Evolutionary conservation across 768 basidiomycete genomes (phyloP), one percentile per base, ranked within the genome.

Genomic region (Mycena metata): DNA sequence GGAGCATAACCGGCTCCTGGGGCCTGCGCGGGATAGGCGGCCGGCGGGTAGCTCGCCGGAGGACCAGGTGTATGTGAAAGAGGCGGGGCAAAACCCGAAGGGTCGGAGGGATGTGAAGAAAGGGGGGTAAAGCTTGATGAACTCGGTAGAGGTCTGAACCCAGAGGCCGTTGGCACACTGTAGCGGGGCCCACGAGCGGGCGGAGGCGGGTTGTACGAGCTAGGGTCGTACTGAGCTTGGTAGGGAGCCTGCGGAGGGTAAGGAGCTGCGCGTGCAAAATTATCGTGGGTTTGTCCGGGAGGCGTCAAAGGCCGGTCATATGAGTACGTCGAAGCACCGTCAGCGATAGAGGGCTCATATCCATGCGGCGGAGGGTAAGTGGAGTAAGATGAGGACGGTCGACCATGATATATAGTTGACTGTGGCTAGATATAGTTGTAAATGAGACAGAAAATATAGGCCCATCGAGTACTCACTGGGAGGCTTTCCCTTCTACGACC

Each of bases 151-250:
- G 91, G 89, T 60, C 87, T 80, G 72, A 93, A 94, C 15, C 92
- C 91, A 13, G 92, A 91, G 0, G 91, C 89, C 9, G 88, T 79
- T 0, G 91, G 91, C 66, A 92, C 80, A 71, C 90, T 93, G 71
- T 91, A 89, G 59, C 92, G 84, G 15, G 91, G 88, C 39, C 87
- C 88, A 71, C 84, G 83, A 33, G 76, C 73, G 2, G 84, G 74
- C 39, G 84, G 74, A 52, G 83, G 76, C 6, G 80, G 82, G 60
- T 81, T 43, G 74, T 72, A 61, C 76, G 81, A 66, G 6, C 60
- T 66, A 19, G 60, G n/a, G 17, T 76, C 74, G 58, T 75, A 73
- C 30, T 70, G 69, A 49, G 74, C 77, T 56, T 77, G 80, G 72
- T 89, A 88, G 36, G 81, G 79, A 23, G 82, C 68, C 47, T 80